phyloP scores from a whole-genome alignment of 139 green algal genomes.

The Chlorella sorokiniana region DNA sequence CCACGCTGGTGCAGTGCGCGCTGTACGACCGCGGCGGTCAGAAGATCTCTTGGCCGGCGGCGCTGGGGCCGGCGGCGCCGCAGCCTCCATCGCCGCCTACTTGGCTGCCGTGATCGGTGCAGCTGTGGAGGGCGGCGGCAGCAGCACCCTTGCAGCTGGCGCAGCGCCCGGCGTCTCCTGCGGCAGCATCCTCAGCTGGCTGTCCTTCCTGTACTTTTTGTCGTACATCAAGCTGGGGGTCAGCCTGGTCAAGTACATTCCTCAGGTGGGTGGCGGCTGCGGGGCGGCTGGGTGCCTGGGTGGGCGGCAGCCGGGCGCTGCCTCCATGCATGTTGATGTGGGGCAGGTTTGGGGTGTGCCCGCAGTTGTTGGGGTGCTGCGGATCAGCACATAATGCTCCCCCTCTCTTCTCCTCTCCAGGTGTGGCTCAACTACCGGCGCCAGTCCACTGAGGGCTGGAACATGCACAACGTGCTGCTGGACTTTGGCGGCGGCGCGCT shows the following conservation, averaged over 20 bases:
- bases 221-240: conserved; percentile 63
- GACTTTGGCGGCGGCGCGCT: conserved; percentile 66
- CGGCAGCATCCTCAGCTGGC: conserved; percentile 32
- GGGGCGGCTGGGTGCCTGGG: background rate
- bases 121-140: background rate
- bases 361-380: background rate
- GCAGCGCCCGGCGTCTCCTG: background rate
- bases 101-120: conserved; percentile 1
- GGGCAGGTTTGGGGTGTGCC: background rate
- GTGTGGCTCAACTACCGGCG: conserved; percentile 56
- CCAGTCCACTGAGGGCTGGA: conserved; percentile 53
- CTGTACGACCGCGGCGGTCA: conserved; percentile 49
- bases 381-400: background rate
- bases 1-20: conserved; percentile 55
- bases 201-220: conserved; percentile 60
- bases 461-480: conserved; percentile 55
- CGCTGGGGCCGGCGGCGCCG: conserved; percentile 10
- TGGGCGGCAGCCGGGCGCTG: background rate
- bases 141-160: background rate
- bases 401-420: conserved; percentile 22
- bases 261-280: conserved; percentile 46
- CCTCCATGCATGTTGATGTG: background rate
- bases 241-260: conserved; percentile 70
- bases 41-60: conserved; percentile 18
- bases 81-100: conserved; percentile 7